Evolutionary conservation across 2,329 filamentous ascomycete genomes (phyloP).

Genomic region (Aspergillus novofumigatus): DNA sequence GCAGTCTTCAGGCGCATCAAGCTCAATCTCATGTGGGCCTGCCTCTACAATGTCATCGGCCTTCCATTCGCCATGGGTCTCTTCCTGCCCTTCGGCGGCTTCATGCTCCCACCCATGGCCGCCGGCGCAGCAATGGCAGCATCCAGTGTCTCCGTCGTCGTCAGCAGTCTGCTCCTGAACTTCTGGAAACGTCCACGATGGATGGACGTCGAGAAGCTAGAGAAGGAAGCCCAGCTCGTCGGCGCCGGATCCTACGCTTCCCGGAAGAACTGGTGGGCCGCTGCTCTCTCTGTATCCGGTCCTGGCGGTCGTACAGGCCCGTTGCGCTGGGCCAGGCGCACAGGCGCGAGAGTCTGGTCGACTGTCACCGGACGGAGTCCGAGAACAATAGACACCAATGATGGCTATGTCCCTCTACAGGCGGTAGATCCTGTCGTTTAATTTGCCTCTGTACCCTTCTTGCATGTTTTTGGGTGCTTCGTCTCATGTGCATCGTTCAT

Average conservation of each 20-base stretch:
- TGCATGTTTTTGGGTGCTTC: background rate
- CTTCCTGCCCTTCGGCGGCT: slow-evolving; percentile 82
- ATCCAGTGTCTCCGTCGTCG: slow-evolving; percentile 84
- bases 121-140: slow-evolving; percentile 91
- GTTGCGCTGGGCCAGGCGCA: slow-evolving; percentile 16
- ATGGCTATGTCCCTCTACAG: slow-evolving; percentile 45
- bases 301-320: slow-evolving; percentile 14
- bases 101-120: slow-evolving; percentile 83
- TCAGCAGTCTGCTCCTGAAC: slow-evolving; percentile 76
- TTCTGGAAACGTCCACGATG: slow-evolving; percentile 80
- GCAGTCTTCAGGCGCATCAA: slow-evolving; percentile 91
- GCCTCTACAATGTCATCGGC: slow-evolving; percentile 85
- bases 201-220: slow-evolving; percentile 71
- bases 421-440: slow-evolving; percentile 38
- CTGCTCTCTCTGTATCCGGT: slow-evolving; percentile 20
- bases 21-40: slow-evolving; percentile 88
- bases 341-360: slow-evolving; percentile 23
- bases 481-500: slow-evolving; percentile 3
- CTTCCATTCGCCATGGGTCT: slow-evolving; percentile 96
- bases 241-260: slow-evolving; percentile 14
- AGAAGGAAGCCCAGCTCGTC: slow-evolving; percentile 49
- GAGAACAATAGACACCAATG: slow-evolving; percentile 24
- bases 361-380: slow-evolving; percentile 24
- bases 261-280: slow-evolving; percentile 29
- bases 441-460: background rate